A percentile compares a stretch with the other conserved stretches of the same genome.
Evolutionary conservation across 1,284 basidiomycete species (phyloP).

Genomic region (Trametes pubescens): DNA sequence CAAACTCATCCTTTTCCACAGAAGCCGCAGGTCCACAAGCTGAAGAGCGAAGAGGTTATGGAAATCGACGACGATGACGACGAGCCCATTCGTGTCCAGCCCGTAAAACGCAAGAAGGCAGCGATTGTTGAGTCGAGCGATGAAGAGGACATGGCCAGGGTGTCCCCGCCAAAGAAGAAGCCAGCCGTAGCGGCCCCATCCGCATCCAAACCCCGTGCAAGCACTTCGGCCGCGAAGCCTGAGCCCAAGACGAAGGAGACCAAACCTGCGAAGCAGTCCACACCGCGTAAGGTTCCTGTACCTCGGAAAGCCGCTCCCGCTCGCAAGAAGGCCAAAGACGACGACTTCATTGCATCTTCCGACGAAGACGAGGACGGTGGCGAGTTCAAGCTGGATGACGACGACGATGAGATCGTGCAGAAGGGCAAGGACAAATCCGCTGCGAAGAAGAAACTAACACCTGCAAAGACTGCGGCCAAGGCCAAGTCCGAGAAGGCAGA

Average conservation of each 20-base stretch:
- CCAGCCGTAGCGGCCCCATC: constrained; percentile 36
- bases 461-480: constrained; percentile 33
- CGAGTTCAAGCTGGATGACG: constrained; percentile 40
- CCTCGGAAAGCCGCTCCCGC: constrained; percentile 16
- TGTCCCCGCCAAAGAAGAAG: constrained; percentile 54
- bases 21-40: constrained; percentile 25
- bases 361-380: constrained; percentile 36
- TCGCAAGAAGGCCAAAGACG: constrained; percentile 35
- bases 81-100: constrained; percentile 23
- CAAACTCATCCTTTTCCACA: not conserved
- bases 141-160: constrained; percentile 42
- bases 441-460: constrained; percentile 34
- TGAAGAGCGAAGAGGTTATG: constrained; percentile 40
- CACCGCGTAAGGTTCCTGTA: constrained; percentile 20
- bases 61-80: constrained; percentile 36
- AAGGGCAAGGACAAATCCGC: constrained; percentile 36
- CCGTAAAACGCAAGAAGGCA: constrained; percentile 45
- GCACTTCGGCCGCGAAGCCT: constrained; percentile 27
- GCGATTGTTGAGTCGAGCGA: constrained; percentile 43
- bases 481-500: constrained; percentile 26
- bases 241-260: constrained; percentile 23
- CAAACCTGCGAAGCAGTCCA: constrained; percentile 16
- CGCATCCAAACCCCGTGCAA: constrained; percentile 40
- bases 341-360: constrained; percentile 37
- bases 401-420: constrained; percentile 41